phyloP scores from a whole-genome alignment of 2,329 filamentous ascomycete genomes.

The Colletotrichum eleusines region DNA sequence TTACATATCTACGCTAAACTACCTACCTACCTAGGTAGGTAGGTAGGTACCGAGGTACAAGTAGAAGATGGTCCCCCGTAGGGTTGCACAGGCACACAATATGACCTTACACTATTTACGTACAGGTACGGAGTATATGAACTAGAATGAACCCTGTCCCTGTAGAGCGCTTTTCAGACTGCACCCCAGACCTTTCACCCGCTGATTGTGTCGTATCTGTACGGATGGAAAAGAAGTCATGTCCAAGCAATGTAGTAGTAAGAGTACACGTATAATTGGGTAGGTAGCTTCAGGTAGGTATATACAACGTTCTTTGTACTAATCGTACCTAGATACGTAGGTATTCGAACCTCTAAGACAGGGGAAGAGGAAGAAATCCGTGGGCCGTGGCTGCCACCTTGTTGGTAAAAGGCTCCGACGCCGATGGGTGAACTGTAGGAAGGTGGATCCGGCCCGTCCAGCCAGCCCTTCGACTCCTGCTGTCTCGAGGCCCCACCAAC shows the following conservation, averaged over 20 bases:
- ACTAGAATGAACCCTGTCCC: not conserved
- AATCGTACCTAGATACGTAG: not conserved
- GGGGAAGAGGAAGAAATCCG: not conserved
- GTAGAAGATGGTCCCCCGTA: too few species aligned
- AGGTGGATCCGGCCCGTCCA: slow-evolving; percentile 35
- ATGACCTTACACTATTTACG: too few species aligned
- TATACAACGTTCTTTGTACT: too few species aligned
- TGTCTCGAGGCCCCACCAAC: slow-evolving; percentile 36
- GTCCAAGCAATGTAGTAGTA: not conserved
- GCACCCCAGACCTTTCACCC: not conserved
- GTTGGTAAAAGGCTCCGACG: slow-evolving; percentile 21
- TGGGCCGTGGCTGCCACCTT: slow-evolving; percentile 18
- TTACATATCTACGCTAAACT: not conserved
- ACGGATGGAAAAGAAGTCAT: not conserved
- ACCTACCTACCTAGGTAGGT: too few species aligned
- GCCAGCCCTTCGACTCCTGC: slow-evolving; percentile 29
- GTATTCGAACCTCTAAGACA: not conserved
- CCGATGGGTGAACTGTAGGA: slow-evolving; percentile 24
- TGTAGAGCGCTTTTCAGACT: not conserved
- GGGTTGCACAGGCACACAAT: too few species aligned
- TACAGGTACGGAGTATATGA: too few species aligned
- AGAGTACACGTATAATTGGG: not conserved
- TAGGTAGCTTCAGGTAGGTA: not conserved
- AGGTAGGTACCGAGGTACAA: too few species aligned
- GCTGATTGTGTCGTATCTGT: not conserved